Conservation (phyloP, 208 protist genomes). For the Wallacemonas sp. region DNA sequence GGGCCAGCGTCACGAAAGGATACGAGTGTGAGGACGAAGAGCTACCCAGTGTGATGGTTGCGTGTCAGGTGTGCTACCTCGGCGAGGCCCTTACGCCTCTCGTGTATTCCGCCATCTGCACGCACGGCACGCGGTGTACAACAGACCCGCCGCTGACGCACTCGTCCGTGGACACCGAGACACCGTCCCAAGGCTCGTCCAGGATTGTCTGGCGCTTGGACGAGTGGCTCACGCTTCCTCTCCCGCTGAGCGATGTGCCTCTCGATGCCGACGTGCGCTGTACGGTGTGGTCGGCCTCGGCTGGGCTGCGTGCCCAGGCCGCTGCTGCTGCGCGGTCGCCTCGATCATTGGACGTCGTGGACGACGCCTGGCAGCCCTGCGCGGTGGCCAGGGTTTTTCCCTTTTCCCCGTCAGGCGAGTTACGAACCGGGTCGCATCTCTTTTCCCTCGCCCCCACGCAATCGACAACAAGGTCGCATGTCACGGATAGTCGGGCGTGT, state of each 20-base stretch:
- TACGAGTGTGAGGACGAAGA: not conserved
- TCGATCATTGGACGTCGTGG: conserved; percentile 30
- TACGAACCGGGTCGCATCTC: not conserved
- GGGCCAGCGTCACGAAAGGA: not conserved
- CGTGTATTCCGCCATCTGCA: conserved; percentile 38
- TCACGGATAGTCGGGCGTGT: no score
- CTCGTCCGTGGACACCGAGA: no score
- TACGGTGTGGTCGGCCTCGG: conserved; percentile 38
- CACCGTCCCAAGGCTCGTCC: no score
- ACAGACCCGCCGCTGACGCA: not conserved
- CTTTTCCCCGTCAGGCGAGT: not conserved
- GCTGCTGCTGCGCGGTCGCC: no score
- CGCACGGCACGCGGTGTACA: not conserved
- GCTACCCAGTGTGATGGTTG: conserved; percentile 36
- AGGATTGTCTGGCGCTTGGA: conserved; percentile 15
- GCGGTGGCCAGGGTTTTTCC: conserved; percentile 10
- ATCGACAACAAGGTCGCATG: not conserved
- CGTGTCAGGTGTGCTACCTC: conserved; percentile 60
- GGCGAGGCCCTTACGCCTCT: conserved; percentile 58
- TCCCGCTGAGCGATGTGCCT: conserved; percentile 84
- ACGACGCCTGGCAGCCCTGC: conserved; percentile 37
- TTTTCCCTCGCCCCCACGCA: no score
- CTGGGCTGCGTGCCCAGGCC: no score
- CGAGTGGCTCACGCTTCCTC: conserved; percentile 70
- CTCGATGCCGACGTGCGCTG: conserved; percentile 71